Evolutionary conservation across 1,284 basidiomycete species (phyloP).

Genomic region (Marasmius sp.): DNA sequence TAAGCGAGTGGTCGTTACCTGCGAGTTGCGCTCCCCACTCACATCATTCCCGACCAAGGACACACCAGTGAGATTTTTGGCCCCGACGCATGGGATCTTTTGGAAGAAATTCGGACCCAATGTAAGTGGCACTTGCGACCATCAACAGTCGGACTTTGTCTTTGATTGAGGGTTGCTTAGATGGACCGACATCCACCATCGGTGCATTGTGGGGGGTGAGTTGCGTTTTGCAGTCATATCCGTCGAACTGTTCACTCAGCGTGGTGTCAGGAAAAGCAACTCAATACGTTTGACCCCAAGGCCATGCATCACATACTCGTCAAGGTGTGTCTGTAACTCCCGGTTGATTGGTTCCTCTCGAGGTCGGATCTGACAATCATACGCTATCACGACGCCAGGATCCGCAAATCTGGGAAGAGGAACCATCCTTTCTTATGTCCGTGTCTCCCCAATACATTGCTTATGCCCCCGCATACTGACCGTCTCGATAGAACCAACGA

Average conservation of each 20-base stretch:
- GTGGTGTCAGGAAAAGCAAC: slow-evolving; percentile 21
- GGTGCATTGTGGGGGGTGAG: not conserved
- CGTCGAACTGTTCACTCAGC: not conserved
- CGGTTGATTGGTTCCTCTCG: too few species aligned
- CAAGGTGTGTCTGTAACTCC: slow-evolving; percentile 16
- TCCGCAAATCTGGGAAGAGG: slow-evolving; percentile 1
- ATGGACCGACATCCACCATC: not conserved
- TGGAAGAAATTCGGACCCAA: too few species aligned
- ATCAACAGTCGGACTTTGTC: too few species aligned
- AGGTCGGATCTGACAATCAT: not conserved
- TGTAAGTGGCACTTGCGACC: too few species aligned
- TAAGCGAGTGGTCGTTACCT: slow-evolving; percentile 2
- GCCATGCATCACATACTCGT: slow-evolving; percentile 34
- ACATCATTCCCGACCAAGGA: not conserved
- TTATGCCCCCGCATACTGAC: not conserved
- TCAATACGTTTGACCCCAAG: slow-evolving; percentile 31
- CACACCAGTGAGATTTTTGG: not conserved
- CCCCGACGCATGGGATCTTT: too few species aligned
- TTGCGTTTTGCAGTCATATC: not conserved
- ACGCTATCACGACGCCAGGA: not conserved
- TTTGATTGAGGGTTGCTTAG: too few species aligned
- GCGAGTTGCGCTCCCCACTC: not conserved
- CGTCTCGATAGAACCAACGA: not conserved
- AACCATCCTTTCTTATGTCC: not conserved
- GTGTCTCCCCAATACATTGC: not conserved